phyloP scores from a whole-genome alignment of 2,329 filamentous ascomycete species.

The Plectosphaerella sp. region DNA sequence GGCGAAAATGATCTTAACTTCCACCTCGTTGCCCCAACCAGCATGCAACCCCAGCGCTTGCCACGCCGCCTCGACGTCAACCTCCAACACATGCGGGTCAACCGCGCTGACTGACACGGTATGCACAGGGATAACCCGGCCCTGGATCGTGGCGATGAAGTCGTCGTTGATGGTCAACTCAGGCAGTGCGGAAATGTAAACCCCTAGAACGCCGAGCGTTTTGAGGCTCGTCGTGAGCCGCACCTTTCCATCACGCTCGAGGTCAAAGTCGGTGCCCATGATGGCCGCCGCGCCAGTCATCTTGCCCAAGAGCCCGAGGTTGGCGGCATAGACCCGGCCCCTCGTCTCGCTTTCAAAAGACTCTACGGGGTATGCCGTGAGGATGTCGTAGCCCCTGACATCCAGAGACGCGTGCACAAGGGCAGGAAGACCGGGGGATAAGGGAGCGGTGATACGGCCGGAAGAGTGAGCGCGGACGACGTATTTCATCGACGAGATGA shows the following conservation, averaged over 20 bases:
- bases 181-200: conserved; percentile 72
- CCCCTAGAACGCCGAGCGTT: conserved; percentile 68
- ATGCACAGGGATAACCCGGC: conserved; percentile 61
- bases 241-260: conserved; percentile 53
- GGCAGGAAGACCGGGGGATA: conserved; percentile 41
- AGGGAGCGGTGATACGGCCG: conserved; percentile 54
- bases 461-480: conserved; percentile 69
- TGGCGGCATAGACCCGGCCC: conserved; percentile 52
- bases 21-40: conserved; percentile 77
- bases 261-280: conserved; percentile 53
- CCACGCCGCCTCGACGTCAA: conserved; percentile 79
- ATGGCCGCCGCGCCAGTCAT: conserved; percentile 87
- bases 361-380: conserved; percentile 67
- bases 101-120: conserved; percentile 55
- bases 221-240: conserved; percentile 68
- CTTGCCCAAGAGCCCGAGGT: conserved; percentile 76
- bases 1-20: conserved; percentile 57
- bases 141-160: conserved; percentile 72
- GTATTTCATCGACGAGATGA: conserved; percentile 54
- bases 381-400: conserved; percentile 71
- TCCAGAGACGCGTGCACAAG: conserved; percentile 57
- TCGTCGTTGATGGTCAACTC: conserved; percentile 55
- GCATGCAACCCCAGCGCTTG: conserved; percentile 62
- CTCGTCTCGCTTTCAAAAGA: conserved; percentile 44
- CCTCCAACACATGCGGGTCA: conserved; percentile 61